Evolutionary conservation across 164 flowering plant species (phyloP), one percentile per base, ranked within the genome.

Genomic region (Vitis riparia): DNA sequence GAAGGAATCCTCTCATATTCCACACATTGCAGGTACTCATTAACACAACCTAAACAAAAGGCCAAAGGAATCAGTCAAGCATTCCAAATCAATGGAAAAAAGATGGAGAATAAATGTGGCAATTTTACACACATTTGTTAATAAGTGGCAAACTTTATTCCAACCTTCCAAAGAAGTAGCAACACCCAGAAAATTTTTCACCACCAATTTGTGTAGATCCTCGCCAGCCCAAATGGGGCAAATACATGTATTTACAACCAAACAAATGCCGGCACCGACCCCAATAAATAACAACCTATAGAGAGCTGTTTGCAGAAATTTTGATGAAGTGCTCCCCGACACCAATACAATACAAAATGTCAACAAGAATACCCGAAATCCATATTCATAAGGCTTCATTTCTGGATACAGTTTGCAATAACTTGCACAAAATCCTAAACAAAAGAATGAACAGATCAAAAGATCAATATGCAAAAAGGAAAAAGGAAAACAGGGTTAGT

Each of bases 161-260:
- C 13, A 55, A 85, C 91, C 92, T 89, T 86, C 92, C 71, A 89
- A 76, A 7, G 92, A 90, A 59, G 68, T 63, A 49, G 97, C 97
- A 59, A 94, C 91, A 57, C 82, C 84, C 48, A 9, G 65, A 79
- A 94, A 91, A 73, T 94, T 94, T 72, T 91, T 91, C 8, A 78
- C 92, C 68, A 92, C 93, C 82, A 88, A 75, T 55, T 88, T 87
- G 77, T 94, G 99, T 63, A 94, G 76, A 76, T 91, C 97, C 70
- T 91, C 95, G 1, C 98, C 98, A 1, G 98, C 82, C 98, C 98
- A 94, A 11, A 91, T 91, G 47, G 99, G 99, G 68, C 74, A 94
- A n/a, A 94, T 78, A 51, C 78, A 85, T 32, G 88, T 84, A 66
- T 90, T 94, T 17, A 92, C 81, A 55, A 77, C 76, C 75, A 91